Evolutionary conservation across 2,329 filamentous ascomycete genomes (phyloP), one percentile per base, ranked within the genome.

Genomic region (Simplicillium aogashimaense): DNA sequence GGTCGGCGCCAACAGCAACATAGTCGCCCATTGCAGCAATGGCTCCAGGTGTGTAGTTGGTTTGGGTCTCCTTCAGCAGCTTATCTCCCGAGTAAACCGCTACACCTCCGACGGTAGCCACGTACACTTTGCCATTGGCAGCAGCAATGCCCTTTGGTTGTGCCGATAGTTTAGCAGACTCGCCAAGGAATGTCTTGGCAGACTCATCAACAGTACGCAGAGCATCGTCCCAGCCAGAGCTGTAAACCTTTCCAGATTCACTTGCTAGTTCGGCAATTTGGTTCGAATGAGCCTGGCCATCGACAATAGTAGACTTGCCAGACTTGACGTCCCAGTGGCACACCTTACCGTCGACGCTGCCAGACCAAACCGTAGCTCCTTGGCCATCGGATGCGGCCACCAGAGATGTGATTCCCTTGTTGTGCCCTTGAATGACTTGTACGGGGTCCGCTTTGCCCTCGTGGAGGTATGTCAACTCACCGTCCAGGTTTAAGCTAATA

Each of bases 211-310:
- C 72, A 34, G 76, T 82, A 46, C 88, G 82, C 29, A 97, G 69
- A 1, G 82, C 87, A 59, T 98, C 92, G 56, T 98, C 92, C 92
- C 90, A 98, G 47, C 82, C 89, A 39, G 90, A 84, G 53, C 82
- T 90, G 64, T 86, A 89, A n/a, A 87, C 76, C 48, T 78, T 74
- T 29, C 78, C 74, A 2, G 68, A 56, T 7, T 67, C 67, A 1
- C 77, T 66, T 3, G 81, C 68, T 47, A 98, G 81, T 38, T 85
- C 84, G 3, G 81, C 78, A 38, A 97, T 78, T 59, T 94, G 89
- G 59, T 90, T 94, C 7, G 83, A 83, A 60, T 95, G 92, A 3
- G 76, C 69, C 48, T 86, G 78, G 20, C 92, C 90, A 46, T 92
- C 85, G 10, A 94, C 74, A 11, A 75, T 72, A 25, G 78, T 72